phyloP scores from a whole-genome alignment of 352 stramenopile genomes.

The Saprolegnia parasitica region DNA sequence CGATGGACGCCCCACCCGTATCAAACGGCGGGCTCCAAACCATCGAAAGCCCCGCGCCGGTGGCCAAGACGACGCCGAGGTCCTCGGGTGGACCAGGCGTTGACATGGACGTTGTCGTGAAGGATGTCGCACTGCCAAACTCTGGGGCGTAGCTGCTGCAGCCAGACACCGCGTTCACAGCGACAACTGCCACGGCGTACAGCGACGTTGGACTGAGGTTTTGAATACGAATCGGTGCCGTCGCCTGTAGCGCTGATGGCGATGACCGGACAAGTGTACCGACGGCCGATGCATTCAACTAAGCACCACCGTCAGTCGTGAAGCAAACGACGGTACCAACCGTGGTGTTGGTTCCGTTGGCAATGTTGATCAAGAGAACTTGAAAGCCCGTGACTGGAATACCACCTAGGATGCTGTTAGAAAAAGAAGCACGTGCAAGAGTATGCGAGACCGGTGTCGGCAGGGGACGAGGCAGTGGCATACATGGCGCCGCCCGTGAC shows the following conservation, averaged over 20 bases:
- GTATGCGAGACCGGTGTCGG: slow-evolving; percentile 39
- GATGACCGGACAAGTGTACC: neutral
- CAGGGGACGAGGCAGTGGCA: slow-evolving; percentile 28
- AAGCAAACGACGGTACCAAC: slow-evolving; percentile 40
- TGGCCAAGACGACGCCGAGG: neutral
- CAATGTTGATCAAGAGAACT: slow-evolving; percentile 45
- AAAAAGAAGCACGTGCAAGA: neutral
- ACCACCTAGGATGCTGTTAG: slow-evolving; percentile 35
- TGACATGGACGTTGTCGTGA: neutral
- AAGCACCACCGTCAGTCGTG: slow-evolving; percentile 18
- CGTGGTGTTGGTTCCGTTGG: slow-evolving; percentile 31
- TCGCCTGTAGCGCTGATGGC: neutral
- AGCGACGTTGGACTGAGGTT: neutral
- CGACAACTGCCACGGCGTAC: neutral
- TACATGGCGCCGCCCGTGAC: slow-evolving; percentile 47
- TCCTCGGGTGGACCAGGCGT: neutral
- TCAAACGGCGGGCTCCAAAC: slow-evolving; percentile 9
- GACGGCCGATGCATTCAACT: slow-evolving; percentile 3
- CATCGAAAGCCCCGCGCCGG: slow-evolving; percentile 9
- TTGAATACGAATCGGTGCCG: neutral
- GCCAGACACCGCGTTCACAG: neutral
- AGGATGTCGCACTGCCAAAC: neutral
- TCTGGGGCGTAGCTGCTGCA: slow-evolving; percentile 1
- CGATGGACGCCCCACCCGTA: slow-evolving; percentile 9
- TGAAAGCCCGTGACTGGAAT: slow-evolving; percentile 44